Evolutionary conservation across 2,329 filamentous ascomycete species (phyloP).

Genomic region (Escovopsis sp.): DNA sequence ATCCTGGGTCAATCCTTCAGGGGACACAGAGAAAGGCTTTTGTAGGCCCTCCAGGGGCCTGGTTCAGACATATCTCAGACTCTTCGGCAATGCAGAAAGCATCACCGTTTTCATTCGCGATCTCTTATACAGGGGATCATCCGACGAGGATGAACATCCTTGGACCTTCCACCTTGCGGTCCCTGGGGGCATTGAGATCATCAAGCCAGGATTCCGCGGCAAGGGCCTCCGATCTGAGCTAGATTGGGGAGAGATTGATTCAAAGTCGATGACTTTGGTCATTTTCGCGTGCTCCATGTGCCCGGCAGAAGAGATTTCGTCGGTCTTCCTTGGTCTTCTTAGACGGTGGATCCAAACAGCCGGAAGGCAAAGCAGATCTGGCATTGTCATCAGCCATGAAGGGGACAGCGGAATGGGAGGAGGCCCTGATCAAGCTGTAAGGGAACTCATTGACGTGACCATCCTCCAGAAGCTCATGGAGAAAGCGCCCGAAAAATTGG

Average conservation of each 20-base stretch:
- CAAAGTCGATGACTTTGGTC: slow-evolving; percentile 33
- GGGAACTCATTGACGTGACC: slow-evolving; percentile 41
- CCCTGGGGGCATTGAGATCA: slow-evolving; percentile 38
- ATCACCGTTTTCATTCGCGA: slow-evolving; percentile 36
- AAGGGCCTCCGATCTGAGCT: slow-evolving; percentile 12
- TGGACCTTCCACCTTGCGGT: slow-evolving; percentile 40
- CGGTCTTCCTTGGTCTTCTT: slow-evolving; percentile 46
- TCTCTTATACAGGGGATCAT: slow-evolving; percentile 39
- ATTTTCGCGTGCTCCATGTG: slow-evolving; percentile 34
- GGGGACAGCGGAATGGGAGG: slow-evolving; percentile 9
- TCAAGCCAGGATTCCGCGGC: slow-evolving; percentile 15
- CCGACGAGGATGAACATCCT: slow-evolving; percentile 12
- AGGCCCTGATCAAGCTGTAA: slow-evolving; percentile 25
- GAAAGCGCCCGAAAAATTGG: slow-evolving; percentile 46
- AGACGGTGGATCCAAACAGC: slow-evolving; percentile 37
- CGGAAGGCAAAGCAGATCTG: slow-evolving; percentile 12
- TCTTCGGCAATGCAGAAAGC: slow-evolving; percentile 37
- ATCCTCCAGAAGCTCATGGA: slow-evolving; percentile 53
- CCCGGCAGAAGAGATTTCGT: slow-evolving; percentile 41
- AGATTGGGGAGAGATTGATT: slow-evolving; percentile 30
- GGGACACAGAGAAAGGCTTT: slow-evolving; percentile 22
- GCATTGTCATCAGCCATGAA: slow-evolving; percentile 14
- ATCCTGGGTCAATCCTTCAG: slow-evolving; percentile 29
- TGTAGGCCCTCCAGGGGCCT: slow-evolving; percentile 33
- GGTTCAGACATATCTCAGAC: slow-evolving; percentile 40